Percentiles rank a stretch among this genome's conserved stretches.
Conservation (phyloP, 495 filamentous ascomycete genomes). For the Staphylotrichum tortipilum region DNA sequence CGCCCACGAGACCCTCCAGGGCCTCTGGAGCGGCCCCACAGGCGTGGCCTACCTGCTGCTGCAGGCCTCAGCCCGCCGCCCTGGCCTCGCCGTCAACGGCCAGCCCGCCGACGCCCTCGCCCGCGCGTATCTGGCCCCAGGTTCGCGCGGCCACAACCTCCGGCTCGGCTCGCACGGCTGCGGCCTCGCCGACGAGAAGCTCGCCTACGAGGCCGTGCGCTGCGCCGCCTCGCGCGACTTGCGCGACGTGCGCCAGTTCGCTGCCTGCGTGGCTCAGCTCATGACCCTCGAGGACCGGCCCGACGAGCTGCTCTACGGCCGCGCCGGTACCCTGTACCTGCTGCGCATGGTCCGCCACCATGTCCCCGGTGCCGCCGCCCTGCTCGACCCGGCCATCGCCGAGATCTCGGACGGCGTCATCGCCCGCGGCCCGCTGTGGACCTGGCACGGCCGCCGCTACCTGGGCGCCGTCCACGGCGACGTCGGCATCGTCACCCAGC, state of each 20-base stretch:
- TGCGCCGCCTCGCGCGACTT: conserved; percentile 39
- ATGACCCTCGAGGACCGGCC: conserved; percentile 21
- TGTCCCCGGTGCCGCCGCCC: conserved; percentile 17
- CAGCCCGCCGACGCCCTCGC: conserved; percentile 40
- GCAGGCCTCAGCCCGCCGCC: conserved; percentile 37
- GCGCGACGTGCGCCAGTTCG: conserved; percentile 35
- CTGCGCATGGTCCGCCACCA: conserved; percentile 37
- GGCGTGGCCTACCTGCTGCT: conserved; percentile 53
- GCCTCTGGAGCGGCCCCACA: conserved; percentile 52
- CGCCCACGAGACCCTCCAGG: conserved; percentile 26
- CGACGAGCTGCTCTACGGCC: conserved; percentile 51
- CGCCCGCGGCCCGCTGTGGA: conserved; percentile 39
- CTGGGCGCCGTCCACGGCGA: conserved; percentile 54
- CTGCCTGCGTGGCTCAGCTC: conserved; percentile 32
- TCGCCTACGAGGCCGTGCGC: conserved; percentile 44
- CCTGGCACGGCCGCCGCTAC: conserved; percentile 50
- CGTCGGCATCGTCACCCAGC: conserved; percentile 54
- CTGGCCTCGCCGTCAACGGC: conserved; percentile 37
- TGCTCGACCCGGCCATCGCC: conserved; percentile 28
- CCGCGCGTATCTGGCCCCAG: conserved; percentile 34
- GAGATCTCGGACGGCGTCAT: conserved; percentile 32
- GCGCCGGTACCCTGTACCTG: conserved; percentile 53
- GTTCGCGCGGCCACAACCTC: conserved; percentile 31
- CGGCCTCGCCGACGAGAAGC: conserved; percentile 48
- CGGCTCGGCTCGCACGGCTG: conserved; percentile 31